These are phyloP conservation scores for Cladophialophora immunda DNA, from an alignment of 2,329 filamentous ascomycete genomes.

Conservation along the genomic window DNA sequence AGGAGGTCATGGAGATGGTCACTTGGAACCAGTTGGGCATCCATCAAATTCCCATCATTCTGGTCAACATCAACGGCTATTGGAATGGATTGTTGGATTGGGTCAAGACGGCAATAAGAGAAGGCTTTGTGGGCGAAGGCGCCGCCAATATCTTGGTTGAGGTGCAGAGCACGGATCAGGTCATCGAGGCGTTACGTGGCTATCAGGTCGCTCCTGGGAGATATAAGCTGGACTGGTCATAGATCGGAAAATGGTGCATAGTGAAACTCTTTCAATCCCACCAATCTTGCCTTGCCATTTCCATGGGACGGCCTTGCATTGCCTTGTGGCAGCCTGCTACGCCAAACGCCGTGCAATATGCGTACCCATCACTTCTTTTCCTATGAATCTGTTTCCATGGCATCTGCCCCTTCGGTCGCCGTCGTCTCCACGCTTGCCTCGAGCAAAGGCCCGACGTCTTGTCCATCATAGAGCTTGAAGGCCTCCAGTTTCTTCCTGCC, in stretches of 20 bases:
- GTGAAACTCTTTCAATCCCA: background rate
- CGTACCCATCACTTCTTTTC: constrained; percentile 8
- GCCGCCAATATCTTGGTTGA: constrained; percentile 82
- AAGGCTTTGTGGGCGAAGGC: constrained; percentile 76
- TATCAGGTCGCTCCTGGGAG: constrained; percentile 80
- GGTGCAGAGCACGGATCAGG: constrained; percentile 75
- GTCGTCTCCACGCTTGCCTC: constrained; percentile 67
- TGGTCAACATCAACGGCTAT: constrained; percentile 89
- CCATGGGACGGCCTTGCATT: constrained; percentile 12
- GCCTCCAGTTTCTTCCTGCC: constrained; percentile 71
- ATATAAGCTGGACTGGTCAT: constrained; percentile 83
- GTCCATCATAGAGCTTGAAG: constrained; percentile 90
- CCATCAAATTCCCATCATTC: constrained; percentile 78
- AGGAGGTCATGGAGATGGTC: constrained; percentile 96
- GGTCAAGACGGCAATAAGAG: constrained; percentile 77
- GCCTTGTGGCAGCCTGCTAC: constrained; percentile 28
- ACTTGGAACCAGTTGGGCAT: constrained; percentile 96
- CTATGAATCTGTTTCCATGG: constrained; percentile 66
- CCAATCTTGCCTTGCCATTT: constrained; percentile 26
- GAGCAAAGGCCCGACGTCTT: constrained; percentile 85
- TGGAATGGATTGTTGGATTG: constrained; percentile 87
- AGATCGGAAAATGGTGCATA: constrained; percentile 57
- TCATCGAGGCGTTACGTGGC: constrained; percentile 72
- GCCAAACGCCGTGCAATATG: constrained; percentile 38
- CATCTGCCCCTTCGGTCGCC: constrained; percentile 55